phyloP scores from a whole-genome alignment of 495 filamentous ascomycete species.

The Daldinia childiae region DNA sequence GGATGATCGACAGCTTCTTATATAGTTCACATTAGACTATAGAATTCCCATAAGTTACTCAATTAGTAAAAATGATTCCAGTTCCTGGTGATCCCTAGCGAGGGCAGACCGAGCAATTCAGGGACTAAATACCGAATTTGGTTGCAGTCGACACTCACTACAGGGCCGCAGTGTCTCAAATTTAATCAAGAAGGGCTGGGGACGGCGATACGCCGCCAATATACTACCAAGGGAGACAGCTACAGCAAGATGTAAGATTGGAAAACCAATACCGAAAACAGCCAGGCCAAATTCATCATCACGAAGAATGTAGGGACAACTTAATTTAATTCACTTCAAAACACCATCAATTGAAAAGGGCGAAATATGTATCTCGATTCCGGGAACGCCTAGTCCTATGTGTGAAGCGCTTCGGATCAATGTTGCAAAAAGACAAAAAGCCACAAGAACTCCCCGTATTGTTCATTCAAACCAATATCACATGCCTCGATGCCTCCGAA shows the following conservation, averaged over 20 bases:
- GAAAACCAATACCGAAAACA: neutral
- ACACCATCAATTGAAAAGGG: constrained; percentile 10
- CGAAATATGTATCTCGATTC: constrained; percentile 33
- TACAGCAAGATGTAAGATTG: neutral
- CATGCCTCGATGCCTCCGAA: constrained; percentile 32
- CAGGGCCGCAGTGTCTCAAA: constrained; percentile 5
- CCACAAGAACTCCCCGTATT: constrained; percentile 40
- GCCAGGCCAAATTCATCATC: neutral
- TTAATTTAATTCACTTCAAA: constrained; percentile 22
- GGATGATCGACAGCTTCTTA: constrained; percentile 36
- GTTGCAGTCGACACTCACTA: neutral
- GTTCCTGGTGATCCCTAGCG: constrained; percentile 7
- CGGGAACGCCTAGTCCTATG: constrained; percentile 44
- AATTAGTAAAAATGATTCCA: neutral
- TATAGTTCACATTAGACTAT: neutral
- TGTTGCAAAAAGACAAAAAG: constrained; percentile 33
- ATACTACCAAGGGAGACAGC: constrained; percentile 22
- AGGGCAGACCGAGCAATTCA: constrained; percentile 12
- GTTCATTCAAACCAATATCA: constrained; percentile 43
- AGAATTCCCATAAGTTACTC: neutral
- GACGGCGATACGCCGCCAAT: neutral
- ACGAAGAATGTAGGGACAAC: constrained; percentile 33
- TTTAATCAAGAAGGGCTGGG: neutral
- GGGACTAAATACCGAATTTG: neutral
- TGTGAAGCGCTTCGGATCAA: constrained; percentile 36